Evolutionary conservation across 2,329 filamentous ascomycete genomes (phyloP).

Genomic region (Scolecobasidium constrictum): DNA sequence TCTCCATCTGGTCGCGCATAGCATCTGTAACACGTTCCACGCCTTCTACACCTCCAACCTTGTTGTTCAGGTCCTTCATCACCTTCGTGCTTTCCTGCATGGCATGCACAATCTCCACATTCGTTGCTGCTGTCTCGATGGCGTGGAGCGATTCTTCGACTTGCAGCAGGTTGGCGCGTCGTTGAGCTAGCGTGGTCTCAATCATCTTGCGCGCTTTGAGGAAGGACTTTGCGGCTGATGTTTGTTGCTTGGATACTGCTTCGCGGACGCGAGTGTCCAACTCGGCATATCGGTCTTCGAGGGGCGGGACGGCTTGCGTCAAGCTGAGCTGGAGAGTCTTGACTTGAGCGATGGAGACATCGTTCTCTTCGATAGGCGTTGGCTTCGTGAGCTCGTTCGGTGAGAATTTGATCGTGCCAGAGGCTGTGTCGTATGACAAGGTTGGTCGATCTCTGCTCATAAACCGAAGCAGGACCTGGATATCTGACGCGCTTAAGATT

Average conservation of each 20-base stretch:
- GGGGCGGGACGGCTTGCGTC: slow-evolving; percentile 51
- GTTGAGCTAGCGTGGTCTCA: slow-evolving; percentile 60
- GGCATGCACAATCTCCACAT: slow-evolving; percentile 70
- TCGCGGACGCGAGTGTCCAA: slow-evolving; percentile 50
- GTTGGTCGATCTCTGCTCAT: slow-evolving; percentile 53
- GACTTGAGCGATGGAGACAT: slow-evolving; percentile 71
- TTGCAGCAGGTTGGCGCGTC: slow-evolving; percentile 64
- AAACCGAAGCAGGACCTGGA: slow-evolving; percentile 55
- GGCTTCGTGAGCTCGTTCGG: slow-evolving; percentile 30
- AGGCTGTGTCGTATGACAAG: slow-evolving; percentile 64
- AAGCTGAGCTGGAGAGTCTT: slow-evolving; percentile 61
- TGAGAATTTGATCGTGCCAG: slow-evolving; percentile 65
- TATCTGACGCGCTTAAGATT: slow-evolving; percentile 44
- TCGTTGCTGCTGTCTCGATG: slow-evolving; percentile 76
- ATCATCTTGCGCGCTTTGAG: slow-evolving; percentile 74
- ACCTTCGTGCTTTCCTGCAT: slow-evolving; percentile 71
- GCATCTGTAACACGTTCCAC: slow-evolving; percentile 68
- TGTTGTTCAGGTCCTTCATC: slow-evolving; percentile 60
- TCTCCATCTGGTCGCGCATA: slow-evolving; percentile 67
- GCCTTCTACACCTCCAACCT: slow-evolving; percentile 64
- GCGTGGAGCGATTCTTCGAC: slow-evolving; percentile 74
- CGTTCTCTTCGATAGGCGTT: slow-evolving; percentile 58
- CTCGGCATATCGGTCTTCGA: slow-evolving; percentile 43
- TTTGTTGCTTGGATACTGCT: slow-evolving; percentile 63
- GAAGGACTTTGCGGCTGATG: slow-evolving; percentile 62